Evolutionary conservation across 352 stramenopile genomes (phyloP), one percentile per base, ranked within the genome.

Genomic region (Phytophthora idaei): DNA sequence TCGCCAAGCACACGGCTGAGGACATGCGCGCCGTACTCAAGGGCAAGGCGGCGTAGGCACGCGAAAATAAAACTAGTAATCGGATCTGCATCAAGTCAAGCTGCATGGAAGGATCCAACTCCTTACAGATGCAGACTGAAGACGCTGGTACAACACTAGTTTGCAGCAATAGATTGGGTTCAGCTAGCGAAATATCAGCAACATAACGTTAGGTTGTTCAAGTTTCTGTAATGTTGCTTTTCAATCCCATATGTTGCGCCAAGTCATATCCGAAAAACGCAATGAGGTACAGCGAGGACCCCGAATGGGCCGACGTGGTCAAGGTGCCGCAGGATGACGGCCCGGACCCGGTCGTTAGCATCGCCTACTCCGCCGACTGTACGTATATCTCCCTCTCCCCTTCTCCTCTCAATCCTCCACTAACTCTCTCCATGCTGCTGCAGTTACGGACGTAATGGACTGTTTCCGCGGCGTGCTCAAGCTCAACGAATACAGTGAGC

Each of bases 381-480:
- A 77, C 61, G 79, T 88, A 1, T 37, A 4, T 14, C 47, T 44
- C 17, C 39, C 27, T 1, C 42, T 5, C 34, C 31, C 37, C 7
- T 41, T 49, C 11, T 53, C 54, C 14, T 37, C 4, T 14, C 25
- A 14, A n/a, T 66, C 25, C 42, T 39, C 9, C 44, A 29, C 21
- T 61, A 28, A 17, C 17, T 21, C 11, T 64, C 27, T 61, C 12
- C 41, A 41, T 34, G 17, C 10, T 65, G 28, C 8, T 34, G 3
- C 17, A 97, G 88, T 96, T 69, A 84, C 60, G 45, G 81, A 94
- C 36, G 76, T 95, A 1, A 98, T 99, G 86, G 90, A 98, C 77
- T 98, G 97, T 64, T 97, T 99, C 73, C 89, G 97, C 25, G 97
- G 96, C 37, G 81, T 99, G 8, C 83, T 98, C 57, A 81, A 83